phyloP scores from a whole-genome alignment of 2,329 filamentous ascomycete genomes.

The Sporothrix protearum region DNA sequence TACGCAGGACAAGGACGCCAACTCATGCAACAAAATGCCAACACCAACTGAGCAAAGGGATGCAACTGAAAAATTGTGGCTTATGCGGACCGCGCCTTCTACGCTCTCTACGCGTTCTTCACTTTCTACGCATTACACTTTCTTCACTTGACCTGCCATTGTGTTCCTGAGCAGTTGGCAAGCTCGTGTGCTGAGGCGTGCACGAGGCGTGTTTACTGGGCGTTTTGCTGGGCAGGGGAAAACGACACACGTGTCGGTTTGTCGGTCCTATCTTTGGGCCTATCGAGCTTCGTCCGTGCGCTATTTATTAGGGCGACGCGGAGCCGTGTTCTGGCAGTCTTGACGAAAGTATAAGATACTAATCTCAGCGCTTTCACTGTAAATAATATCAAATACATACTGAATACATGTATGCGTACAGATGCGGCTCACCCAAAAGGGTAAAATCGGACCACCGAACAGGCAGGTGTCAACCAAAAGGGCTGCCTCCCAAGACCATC shows the following conservation, averaged over 20 bases:
- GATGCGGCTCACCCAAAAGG: not conserved
- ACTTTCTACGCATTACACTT: too few relatives aligned
- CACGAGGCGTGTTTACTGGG: not conserved
- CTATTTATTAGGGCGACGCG: not conserved
- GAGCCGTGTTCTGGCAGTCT: not conserved
- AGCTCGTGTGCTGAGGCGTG: not conserved
- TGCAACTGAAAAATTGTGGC: not conserved
- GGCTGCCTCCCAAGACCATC: not conserved
- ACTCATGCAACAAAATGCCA: not conserved
- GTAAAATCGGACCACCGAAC: not conserved
- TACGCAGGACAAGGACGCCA: not conserved
- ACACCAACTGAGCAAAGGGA: not conserved
- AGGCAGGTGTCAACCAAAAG: constrained; percentile 2
- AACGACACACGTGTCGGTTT: constrained; percentile 1
- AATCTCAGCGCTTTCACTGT: not conserved
- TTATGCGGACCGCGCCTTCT: not conserved
- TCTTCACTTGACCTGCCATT: not conserved
- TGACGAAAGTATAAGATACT: too few relatives aligned
- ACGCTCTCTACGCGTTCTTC: too few relatives aligned
- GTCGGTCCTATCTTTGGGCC: not conserved
- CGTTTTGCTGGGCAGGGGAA: not conserved
- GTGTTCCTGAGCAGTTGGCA: not conserved
- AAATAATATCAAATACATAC: too few relatives aligned
- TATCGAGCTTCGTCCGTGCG: not conserved
- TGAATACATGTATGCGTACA: too few relatives aligned